These are phyloP conservation scores for Sphagnum magellanicum DNA, from an alignment of 228 moss, liverwort and hornwort genomes.

Conservation along the genomic window DNA sequence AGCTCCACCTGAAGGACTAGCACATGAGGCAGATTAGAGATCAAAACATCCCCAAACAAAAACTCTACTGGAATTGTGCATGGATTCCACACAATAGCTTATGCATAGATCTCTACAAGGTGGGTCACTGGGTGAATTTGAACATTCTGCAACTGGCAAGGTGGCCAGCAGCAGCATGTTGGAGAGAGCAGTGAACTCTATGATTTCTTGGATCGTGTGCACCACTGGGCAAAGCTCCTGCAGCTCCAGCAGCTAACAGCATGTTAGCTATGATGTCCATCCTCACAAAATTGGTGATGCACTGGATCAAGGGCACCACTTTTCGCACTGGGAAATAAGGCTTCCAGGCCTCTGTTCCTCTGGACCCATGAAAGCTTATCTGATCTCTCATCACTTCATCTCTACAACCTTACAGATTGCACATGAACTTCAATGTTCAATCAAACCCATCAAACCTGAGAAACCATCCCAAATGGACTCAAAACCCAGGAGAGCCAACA, in stretches of 20 bases:
- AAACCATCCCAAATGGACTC: no score
- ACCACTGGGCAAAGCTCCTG: constrained; percentile 96
- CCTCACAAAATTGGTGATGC: constrained; percentile 94
- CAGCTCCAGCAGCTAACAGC: constrained; percentile 82
- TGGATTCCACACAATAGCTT: no score
- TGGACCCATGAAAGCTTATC: constrained; percentile 92
- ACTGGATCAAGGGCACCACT: constrained; percentile 78
- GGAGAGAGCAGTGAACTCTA: constrained; percentile 80
- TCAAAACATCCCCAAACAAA: not conserved
- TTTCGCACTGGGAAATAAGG: constrained; percentile 73
- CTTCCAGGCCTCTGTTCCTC: constrained; percentile 87
- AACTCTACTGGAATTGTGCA: not conserved
- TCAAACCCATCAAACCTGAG: no score
- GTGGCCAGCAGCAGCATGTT: constrained; percentile 66
- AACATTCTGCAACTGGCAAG: constrained; percentile 39
- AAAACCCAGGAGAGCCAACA: no score
- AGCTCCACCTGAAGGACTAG: no score
- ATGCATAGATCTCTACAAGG: constrained; percentile 87
- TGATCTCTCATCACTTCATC: constrained; percentile 1
- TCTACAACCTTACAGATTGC: no score
- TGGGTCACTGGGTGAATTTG: not conserved
- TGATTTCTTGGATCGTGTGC: constrained; percentile 88
- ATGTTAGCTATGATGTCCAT: constrained; percentile 99
- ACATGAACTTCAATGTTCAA: no score
- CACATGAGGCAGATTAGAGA: no score